Base-by-base conservation (phyloP, 129 eudicot species). In the Chrysanthemum lavandulifolium region DNA sequence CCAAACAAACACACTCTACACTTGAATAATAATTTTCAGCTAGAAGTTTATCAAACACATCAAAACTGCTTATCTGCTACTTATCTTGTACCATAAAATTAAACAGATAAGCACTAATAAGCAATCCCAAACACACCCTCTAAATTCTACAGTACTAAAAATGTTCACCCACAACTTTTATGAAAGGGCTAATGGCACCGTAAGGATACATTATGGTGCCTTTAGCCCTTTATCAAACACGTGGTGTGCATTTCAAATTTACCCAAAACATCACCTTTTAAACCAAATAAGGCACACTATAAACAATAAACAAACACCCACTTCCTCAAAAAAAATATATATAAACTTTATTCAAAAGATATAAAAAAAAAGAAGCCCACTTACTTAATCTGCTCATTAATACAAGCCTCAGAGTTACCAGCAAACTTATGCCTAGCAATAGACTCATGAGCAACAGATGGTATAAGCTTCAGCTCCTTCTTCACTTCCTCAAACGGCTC, bases 401-500 rank as follows among this genome's bases (percentile, higher is more conserved):
- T 78, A 54, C 86, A 86, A 54, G 92, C 83, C 70, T 92, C 98
- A 56, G 76, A 89, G 12, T 76, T 83, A 33, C 82, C 85, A 27
- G 80, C 29, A 52, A 45, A 89, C 68, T 93, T 89, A 0, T 93
- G 98, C 3, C 98, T 87, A 64, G 98, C 98, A 57, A 93, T 82
- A 4, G 96, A 89, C 36, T 62, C 83, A 11, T 87, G 90, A 60
- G 92, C 90, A 56, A 65, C 79, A 12, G 79, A 75, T 1, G 98
- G 92, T 0, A 93, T 92, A 15, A 93, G 84, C 16, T 61, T 64
- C 13, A 93, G 87, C 83, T 93, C 98, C 79, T 93, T 93, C 88
- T 89, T 87, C 23, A 93, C 95, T 82, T 91, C 97, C 71, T 91
- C 97, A 76, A 91, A 87, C 40, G 97, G 97, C 49, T 90, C 91